Conservation (phyloP, 495 filamentous ascomycete species). For the Aspergillus steynii region DNA sequence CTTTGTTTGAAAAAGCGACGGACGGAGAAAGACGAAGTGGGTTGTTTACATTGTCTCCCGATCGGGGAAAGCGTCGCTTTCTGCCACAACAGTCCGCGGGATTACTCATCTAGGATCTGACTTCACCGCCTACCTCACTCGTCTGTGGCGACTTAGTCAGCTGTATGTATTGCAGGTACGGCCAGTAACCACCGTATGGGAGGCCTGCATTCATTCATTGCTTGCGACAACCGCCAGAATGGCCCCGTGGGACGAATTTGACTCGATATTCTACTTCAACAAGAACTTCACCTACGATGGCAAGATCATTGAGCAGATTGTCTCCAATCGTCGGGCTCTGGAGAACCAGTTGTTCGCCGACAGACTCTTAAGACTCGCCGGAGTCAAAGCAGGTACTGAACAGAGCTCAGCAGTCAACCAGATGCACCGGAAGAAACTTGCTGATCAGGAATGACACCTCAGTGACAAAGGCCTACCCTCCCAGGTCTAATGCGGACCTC, state of each 20-base stretch:
- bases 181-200: constrained; percentile 6
- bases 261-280: constrained; percentile 62
- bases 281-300: constrained; percentile 63
- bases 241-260: constrained; percentile 57
- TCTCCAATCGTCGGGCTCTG: constrained; percentile 59
- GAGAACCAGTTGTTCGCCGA: constrained; percentile 74
- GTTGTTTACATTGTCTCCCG: constrained; percentile 47
- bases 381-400: constrained; percentile 61
- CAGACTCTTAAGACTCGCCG: constrained; percentile 66
- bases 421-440: not conserved
- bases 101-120: not conserved
- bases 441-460: constrained; percentile 10
- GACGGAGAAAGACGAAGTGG: constrained; percentile 31
- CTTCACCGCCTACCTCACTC: constrained; percentile 29
- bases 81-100: constrained; percentile 36
- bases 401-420: not conserved
- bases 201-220: not conserved
- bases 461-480: constrained; percentile 66
- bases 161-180: constrained; percentile 12
- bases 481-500: constrained; percentile 62
- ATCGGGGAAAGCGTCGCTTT: constrained; percentile 39
- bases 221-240: constrained; percentile 21
- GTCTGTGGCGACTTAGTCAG: constrained; percentile 5
- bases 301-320: constrained; percentile 56
- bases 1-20: constrained; percentile 24